Evolutionary conservation across 2,329 filamentous ascomycete species (phyloP).

Genomic region (Ophiostoma fasciatum): DNA sequence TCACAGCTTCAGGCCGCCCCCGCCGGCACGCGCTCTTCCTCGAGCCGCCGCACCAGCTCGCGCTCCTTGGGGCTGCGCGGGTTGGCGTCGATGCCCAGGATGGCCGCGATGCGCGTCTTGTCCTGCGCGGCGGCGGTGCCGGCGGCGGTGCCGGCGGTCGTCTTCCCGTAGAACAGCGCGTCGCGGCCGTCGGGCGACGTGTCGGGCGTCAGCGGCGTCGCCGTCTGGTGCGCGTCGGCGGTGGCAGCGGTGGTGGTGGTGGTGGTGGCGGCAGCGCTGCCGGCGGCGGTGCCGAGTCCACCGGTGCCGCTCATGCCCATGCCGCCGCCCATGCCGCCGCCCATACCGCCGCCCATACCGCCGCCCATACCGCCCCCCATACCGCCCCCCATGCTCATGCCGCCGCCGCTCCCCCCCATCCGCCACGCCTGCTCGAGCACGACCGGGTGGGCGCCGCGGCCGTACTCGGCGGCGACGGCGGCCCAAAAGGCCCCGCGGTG

Average conservation of each 20-base stretch:
- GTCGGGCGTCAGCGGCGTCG: constrained; percentile 34
- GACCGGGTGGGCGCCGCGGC: constrained; percentile 42
- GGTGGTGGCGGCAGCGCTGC: too few species aligned
- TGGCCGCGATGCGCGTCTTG: constrained; percentile 47
- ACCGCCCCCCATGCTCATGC: constrained; percentile 19
- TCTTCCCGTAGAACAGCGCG: constrained; percentile 19
- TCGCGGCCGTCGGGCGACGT: constrained; percentile 36
- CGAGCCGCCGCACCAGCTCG: constrained; percentile 40
- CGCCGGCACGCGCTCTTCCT: constrained; percentile 25
- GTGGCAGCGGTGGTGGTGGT: constrained; percentile 8
- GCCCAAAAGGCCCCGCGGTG: constrained; percentile 62
- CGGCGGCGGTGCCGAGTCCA: too few species aligned
- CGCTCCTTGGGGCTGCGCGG: constrained; percentile 41
- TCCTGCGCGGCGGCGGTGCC: constrained; percentile 18
- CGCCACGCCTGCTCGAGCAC: constrained; percentile 60
- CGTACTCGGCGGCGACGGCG: constrained; percentile 57
- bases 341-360: constrained; percentile 22
- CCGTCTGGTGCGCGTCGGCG: constrained; percentile 15
- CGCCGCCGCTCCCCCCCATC: neutral
- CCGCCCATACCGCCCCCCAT: constrained; percentile 20
- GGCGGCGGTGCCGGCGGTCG: constrained; percentile 9
- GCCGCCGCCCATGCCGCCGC: constrained; percentile 4
- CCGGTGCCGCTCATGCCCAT: too few species aligned
- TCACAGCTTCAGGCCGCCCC: constrained; percentile 3
- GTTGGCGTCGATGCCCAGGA: constrained; percentile 44